phyloP scores from a whole-genome alignment of 2,329 filamentous ascomycete genomes.

The Venturia asperata region DNA sequence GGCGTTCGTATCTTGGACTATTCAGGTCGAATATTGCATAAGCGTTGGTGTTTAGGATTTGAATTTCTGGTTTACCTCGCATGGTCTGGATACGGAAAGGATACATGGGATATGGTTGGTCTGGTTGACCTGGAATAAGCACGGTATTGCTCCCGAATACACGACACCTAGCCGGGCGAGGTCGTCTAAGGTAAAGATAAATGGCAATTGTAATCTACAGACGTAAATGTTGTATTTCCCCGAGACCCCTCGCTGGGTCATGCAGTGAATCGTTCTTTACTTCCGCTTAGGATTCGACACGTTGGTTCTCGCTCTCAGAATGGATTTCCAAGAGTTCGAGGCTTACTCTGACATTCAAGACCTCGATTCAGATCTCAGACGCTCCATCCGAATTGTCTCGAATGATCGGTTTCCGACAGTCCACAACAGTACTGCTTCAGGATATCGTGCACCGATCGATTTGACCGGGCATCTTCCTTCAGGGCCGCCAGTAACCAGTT shows the following conservation, averaged over 20 bases:
- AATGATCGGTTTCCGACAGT: no score
- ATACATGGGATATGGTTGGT: not conserved
- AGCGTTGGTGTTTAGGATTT: slow-evolving; percentile 16
- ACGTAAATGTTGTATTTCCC: not conserved
- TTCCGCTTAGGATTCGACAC: not conserved
- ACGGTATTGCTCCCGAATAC: not conserved
- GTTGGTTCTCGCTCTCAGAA: not conserved
- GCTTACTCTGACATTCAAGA: not conserved
- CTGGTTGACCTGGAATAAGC: not conserved
- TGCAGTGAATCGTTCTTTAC: not conserved
- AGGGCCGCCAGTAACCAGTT: not conserved
- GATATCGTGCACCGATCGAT: not conserved
- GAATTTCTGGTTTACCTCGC: not conserved
- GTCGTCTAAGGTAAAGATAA: not conserved
- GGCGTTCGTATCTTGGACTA: not conserved
- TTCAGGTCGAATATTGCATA: slow-evolving; percentile 5
- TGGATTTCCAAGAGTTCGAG: no score
- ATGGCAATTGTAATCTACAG: not conserved
- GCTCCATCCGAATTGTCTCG: no score
- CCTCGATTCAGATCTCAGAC: not conserved
- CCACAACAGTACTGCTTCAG: no score
- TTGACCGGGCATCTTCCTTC: not conserved
- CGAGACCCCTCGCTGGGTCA: not conserved
- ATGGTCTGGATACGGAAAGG: not conserved
- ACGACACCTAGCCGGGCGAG: not conserved